Conservation (phyloP, 2,329 filamentous ascomycete genomes). For the Phaeosphaeria sp. region DNA sequence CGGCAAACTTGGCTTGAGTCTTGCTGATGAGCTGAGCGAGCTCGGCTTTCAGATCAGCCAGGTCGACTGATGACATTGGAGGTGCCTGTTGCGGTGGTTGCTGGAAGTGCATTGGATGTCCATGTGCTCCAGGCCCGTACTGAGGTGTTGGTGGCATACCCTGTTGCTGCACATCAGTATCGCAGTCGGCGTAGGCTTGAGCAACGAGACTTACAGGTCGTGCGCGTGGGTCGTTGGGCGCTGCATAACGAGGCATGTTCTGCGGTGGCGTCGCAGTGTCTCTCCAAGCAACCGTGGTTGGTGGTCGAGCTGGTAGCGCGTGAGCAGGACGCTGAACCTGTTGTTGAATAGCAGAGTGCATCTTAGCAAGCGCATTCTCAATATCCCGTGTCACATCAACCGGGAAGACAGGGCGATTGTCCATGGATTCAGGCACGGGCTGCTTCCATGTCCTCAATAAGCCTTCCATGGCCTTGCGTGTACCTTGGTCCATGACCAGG, state of each 20-base stretch:
- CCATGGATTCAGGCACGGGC: slow-evolving; percentile 90
- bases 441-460: slow-evolving; percentile 99
- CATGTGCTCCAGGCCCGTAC: slow-evolving; percentile 32
- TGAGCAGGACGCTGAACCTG: slow-evolving; percentile 56
- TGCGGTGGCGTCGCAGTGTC: slow-evolving; percentile 77
- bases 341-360: slow-evolving; percentile 68
- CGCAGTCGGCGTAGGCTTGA: neutral
- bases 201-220: slow-evolving; percentile 41
- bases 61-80: slow-evolving; percentile 38
- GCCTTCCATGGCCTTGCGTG: slow-evolving; percentile 91
- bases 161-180: slow-evolving; percentile 16
- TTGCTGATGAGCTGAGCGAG: slow-evolving; percentile 78
- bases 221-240: slow-evolving; percentile 42
- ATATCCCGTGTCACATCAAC: slow-evolving; percentile 87
- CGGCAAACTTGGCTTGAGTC: slow-evolving; percentile 76
- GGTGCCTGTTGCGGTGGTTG: slow-evolving; percentile 42
- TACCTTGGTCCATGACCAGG: slow-evolving; percentile 80
- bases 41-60: slow-evolving; percentile 79
- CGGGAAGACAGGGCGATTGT: slow-evolving; percentile 90
- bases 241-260: slow-evolving; percentile 39
- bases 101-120: slow-evolving; percentile 35
- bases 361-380: slow-evolving; percentile 92
- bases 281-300: slow-evolving; percentile 66
- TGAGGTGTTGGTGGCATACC: slow-evolving; percentile 31
- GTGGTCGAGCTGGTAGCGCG: slow-evolving; percentile 45